Evolutionary conservation across 2,329 filamentous ascomycete species (phyloP).

Genomic region (Passalora sequoiae): DNA sequence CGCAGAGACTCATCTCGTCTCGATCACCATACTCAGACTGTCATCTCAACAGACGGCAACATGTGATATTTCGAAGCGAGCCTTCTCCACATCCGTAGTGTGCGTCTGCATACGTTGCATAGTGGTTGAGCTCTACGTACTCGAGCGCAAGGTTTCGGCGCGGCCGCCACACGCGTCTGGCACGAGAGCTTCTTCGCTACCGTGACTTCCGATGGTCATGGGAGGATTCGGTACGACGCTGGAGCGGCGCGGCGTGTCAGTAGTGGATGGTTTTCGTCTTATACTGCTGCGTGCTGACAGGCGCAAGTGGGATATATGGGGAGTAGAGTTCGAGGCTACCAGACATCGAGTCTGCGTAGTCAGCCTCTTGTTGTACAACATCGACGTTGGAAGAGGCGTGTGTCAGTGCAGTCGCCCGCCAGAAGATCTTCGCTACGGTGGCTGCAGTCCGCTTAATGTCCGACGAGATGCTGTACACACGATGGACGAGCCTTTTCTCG

Average conservation of each 20-base stretch:
- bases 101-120: too few species aligned
- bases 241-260: too few species aligned
- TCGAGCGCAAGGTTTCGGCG: constrained; percentile 16
- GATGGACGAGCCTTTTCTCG: constrained; percentile 12
- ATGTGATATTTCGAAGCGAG: too few species aligned
- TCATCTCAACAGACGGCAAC: too few species aligned
- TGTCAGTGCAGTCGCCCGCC: constrained; percentile 26
- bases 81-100: too few species aligned
- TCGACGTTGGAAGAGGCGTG: constrained; percentile 24
- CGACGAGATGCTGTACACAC: constrained; percentile 14
- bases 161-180: constrained; percentile 12
- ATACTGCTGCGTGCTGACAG: not conserved
- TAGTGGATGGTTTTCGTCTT: too few species aligned
- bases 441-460: constrained; percentile 20
- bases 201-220: constrained; percentile 8
- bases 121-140: too few species aligned
- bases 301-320: constrained; percentile 14
- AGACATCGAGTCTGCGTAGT: constrained; percentile 15
- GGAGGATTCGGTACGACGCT: not conserved
- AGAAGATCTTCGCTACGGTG: constrained; percentile 14
- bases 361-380: constrained; percentile 19
- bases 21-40: too few species aligned
- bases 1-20: too few species aligned
- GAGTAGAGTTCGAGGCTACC: constrained; percentile 21
- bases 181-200: constrained; percentile 4